Evolutionary conservation across 768 basidiomycete genomes (phyloP).

Genomic region (Tephrocybe sp.): DNA sequence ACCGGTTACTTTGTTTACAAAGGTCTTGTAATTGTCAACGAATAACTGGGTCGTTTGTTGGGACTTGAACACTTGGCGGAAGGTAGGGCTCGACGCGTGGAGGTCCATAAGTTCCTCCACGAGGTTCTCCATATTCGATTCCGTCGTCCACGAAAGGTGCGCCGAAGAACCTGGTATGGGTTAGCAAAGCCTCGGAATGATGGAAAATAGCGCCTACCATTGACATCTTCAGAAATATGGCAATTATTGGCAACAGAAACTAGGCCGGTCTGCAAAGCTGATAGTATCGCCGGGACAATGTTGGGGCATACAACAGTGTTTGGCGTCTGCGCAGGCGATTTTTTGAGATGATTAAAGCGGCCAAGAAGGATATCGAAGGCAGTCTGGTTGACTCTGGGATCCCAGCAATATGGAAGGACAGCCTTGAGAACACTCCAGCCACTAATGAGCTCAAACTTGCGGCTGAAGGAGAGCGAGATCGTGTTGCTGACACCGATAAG

Average conservation of each 20-base stretch:
- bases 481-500: conserved; percentile 57
- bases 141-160: conserved; percentile 28
- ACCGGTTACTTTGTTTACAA: conserved; percentile 42
- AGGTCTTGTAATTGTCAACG: conserved; percentile 59
- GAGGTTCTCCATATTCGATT: conserved; percentile 53
- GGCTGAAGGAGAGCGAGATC: conserved; percentile 59
- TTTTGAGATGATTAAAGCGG: conserved; percentile 24
- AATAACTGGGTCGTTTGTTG: conserved; percentile 68
- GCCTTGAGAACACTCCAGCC: conserved; percentile 79
- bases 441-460: conserved; percentile 81
- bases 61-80: conserved; percentile 72
- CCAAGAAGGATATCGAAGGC: conserved; percentile 72
- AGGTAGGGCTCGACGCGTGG: conserved; percentile 60
- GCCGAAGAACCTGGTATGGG: conserved; percentile 11
- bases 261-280: conserved; percentile 62
- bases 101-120: conserved; percentile 68
- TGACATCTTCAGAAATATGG: conserved; percentile 25
- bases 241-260: conserved; percentile 36
- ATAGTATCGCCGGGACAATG: conserved; percentile 70
- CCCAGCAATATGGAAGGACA: conserved; percentile 70
- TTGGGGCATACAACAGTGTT: conserved; percentile 56
- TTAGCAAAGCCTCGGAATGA: neutral
- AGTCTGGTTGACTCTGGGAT: conserved; percentile 58
- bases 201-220: conserved; percentile 22
- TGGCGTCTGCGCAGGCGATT: conserved; percentile 21